Conservation (phyloP, 352 stramenopile species). For the Phytophthora hybrid region DNA sequence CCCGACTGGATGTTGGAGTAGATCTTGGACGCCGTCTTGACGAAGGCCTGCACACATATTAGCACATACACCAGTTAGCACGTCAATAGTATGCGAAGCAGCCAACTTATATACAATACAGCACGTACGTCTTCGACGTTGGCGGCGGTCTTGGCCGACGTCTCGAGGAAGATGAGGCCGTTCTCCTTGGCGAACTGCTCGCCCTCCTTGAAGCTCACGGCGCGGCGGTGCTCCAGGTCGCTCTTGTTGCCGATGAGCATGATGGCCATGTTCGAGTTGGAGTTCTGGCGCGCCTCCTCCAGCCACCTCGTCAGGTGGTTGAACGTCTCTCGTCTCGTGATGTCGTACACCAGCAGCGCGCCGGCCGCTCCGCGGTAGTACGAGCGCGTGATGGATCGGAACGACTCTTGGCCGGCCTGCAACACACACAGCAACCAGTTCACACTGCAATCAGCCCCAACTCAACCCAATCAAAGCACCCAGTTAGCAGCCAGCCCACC, state of each 20-base stretch:
- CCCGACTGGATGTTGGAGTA: slow-evolving; percentile 96
- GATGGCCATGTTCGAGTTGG: slow-evolving; percentile 99
- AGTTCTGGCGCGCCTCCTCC: slow-evolving; percentile 98
- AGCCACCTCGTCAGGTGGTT: slow-evolving; percentile 99
- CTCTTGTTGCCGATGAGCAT: slow-evolving; percentile 99
- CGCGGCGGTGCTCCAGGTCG: slow-evolving; percentile 96
- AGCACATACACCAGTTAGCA: slow-evolving; percentile 7
- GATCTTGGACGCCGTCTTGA: slow-evolving; percentile 96
- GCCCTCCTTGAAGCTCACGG: slow-evolving; percentile 98
- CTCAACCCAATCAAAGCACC: background rate
- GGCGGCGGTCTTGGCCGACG: slow-evolving; percentile 98
- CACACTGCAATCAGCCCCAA: slow-evolving; percentile 2
- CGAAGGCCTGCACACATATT: slow-evolving; percentile 83
- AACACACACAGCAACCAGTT: slow-evolving; percentile 50
- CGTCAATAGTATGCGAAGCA: background rate
- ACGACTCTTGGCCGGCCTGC: slow-evolving; percentile 98
- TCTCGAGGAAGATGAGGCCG: slow-evolving; percentile 99
- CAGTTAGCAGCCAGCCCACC: slow-evolving; percentile 34
- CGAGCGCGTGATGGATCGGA: slow-evolving; percentile 99
- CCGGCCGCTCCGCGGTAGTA: slow-evolving; percentile 99
- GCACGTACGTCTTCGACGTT: slow-evolving; percentile 98
- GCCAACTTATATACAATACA: background rate
- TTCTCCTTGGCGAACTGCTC: slow-evolving; percentile 99
- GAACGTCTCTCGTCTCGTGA: slow-evolving; percentile 99
- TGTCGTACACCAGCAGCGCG: slow-evolving; percentile 99